phyloP scores from a whole-genome alignment of 805 yeast species.

The Wickerhamomyces bovis region DNA sequence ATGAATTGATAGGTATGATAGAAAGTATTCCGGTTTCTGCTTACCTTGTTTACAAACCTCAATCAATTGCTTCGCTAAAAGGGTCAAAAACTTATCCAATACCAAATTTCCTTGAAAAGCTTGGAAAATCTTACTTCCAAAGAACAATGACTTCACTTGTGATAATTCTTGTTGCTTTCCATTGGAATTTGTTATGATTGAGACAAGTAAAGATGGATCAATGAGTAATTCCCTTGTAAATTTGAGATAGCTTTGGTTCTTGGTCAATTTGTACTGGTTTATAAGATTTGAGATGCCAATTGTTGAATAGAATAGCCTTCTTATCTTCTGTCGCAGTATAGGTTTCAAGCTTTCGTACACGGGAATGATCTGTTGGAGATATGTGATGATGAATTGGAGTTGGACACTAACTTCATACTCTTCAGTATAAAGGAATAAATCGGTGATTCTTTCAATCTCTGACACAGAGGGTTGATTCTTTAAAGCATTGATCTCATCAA shows the following conservation, averaged over 20 bases:
- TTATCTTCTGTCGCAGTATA: conserved; percentile 8
- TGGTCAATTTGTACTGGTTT: conserved; percentile 16
- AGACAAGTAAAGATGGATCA: conserved; percentile 11
- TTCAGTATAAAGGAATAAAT: background rate
- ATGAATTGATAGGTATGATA: conserved; percentile 19
- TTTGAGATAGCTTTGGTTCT: conserved; percentile 17
- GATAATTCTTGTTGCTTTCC: conserved; percentile 8
- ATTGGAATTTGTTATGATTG: conserved; percentile 6
- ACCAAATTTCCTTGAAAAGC: conserved; percentile 18
- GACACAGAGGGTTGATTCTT: conserved; percentile 7
- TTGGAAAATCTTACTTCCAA: conserved; percentile 22
- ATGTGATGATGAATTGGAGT: conserved; percentile 13
- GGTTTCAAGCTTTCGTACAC: conserved; percentile 17
- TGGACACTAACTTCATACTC: conserved; percentile 8
- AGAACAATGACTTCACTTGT: conserved; percentile 17
- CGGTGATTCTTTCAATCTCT: conserved; percentile 12
- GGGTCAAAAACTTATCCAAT: conserved; percentile 10
- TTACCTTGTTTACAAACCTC: conserved; percentile 5
- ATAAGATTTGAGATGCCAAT: conserved; percentile 17
- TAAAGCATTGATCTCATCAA: background rate
- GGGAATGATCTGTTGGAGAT: conserved; percentile 18
- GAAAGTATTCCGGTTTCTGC: conserved; percentile 8
- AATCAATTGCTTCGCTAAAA: conserved; percentile 14
- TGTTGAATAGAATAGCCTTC: conserved; percentile 12
- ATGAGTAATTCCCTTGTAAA: conserved; percentile 17